Evolutionary conservation across 441 rosid genomes (phyloP).

Genomic region (Erodium moschatum): DNA sequence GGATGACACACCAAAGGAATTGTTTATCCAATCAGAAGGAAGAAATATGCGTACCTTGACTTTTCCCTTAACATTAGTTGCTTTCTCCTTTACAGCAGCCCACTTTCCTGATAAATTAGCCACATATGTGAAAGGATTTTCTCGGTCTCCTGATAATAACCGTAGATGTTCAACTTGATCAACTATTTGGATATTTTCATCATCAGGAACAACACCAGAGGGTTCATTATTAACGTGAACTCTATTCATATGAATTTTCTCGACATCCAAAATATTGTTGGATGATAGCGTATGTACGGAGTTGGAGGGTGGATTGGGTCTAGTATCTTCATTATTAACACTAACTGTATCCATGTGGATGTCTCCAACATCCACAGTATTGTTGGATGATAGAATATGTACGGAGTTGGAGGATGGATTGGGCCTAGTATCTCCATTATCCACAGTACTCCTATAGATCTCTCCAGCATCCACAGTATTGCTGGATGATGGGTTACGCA

Average conservation of each 20-base stretch:
- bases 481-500: constrained; percentile 33
- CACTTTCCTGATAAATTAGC: constrained; percentile 73
- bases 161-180: constrained; percentile 49
- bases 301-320: too few relatives aligned
- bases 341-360: too few relatives aligned
- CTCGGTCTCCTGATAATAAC: constrained; percentile 39
- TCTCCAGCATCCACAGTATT: constrained; percentile 11
- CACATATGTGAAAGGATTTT: constrained; percentile 79
- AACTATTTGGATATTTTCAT: constrained; percentile 33
- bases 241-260: neutral
- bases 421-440: too few relatives aligned
- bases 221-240: constrained; percentile 3
- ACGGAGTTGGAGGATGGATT: too few relatives aligned
- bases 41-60: constrained; percentile 46
- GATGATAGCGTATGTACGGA: neutral
- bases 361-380: too few relatives aligned
- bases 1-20: constrained; percentile 12
- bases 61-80: constrained; percentile 48
- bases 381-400: too few relatives aligned
- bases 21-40: constrained; percentile 6
- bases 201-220: constrained; percentile 16
- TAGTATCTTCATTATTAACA: too few relatives aligned
- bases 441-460: too few relatives aligned
- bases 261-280: constrained; percentile 9
- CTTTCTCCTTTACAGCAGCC: constrained; percentile 53